These are phyloP conservation scores for Dacryopinax spathularia DNA, from an alignment of 768 basidiomycete species.

Conservation along the genomic window DNA sequence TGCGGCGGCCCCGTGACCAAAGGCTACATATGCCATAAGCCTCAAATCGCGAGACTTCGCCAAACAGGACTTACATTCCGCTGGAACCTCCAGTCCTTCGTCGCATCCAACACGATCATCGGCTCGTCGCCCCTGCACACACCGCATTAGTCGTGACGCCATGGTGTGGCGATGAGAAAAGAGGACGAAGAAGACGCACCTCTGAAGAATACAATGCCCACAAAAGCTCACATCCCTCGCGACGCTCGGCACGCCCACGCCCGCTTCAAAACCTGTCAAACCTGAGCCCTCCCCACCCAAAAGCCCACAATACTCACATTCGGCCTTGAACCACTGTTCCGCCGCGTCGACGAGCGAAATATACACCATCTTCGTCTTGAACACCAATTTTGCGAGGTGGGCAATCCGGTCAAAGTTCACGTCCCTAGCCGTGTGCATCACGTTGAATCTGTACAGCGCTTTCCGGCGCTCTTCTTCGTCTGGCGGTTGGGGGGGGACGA, in stretches of 20 bases:
- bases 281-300: not conserved
- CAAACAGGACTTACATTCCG: conserved; percentile 45
- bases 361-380: conserved; percentile 71
- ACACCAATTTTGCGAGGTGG: conserved; percentile 84
- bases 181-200: conserved; percentile 31
- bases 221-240: conserved; percentile 60
- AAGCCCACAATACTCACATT: conserved; percentile 40
- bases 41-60: not conserved
- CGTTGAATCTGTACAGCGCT: conserved; percentile 83
- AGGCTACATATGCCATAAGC: conserved; percentile 35
- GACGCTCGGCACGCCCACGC: conserved; percentile 32
- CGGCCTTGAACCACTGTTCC: conserved; percentile 86
- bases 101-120: conserved; percentile 66
- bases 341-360: conserved; percentile 74
- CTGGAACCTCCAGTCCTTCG: conserved; percentile 74
- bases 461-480: conserved; percentile 70
- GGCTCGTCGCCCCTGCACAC: conserved; percentile 50
- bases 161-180: not conserved
- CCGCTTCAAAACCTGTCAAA: conserved; percentile 24
- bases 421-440: conserved; percentile 75
- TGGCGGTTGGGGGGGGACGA: conserved; percentile 70
- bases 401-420: conserved; percentile 87
- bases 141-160: not conserved
- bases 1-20: conserved; percentile 50
- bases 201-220: conserved; percentile 67